Evolutionary conservation across 495 filamentous ascomycete genomes (phyloP), one percentile per base, ranked within the genome.

Genomic region (Sabuloglossum arenarium): DNA sequence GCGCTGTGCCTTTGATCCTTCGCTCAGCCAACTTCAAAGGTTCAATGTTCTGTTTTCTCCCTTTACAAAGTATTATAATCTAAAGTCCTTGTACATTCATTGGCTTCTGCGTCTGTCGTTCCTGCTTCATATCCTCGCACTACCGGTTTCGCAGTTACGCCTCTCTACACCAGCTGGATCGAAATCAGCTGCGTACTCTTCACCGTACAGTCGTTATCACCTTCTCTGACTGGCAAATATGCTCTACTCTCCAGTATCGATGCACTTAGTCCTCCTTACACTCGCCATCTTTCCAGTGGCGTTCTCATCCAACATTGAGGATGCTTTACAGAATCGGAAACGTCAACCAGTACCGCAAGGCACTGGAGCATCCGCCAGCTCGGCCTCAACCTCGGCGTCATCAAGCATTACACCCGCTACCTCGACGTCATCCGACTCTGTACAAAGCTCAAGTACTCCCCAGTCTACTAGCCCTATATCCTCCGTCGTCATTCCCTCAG

Each of bases 311-410:
- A 37, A 58, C 3, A 24, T 58, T 10, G 43, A 58, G 16, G 45
- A 42, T 32, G 56, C 46, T 32, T 51, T 58, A 25, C 29, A 58
- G 11, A 45, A 49, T 6, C 56, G 56, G 10, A 58, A 24, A 0
- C 39, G 16, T 8, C 39, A 28, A 43, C 43, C 6, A 23, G 27
- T 30, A 16, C 14, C 21, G n/a, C n/a, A n/a, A n/a, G 56, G 56
- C 27, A 58, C 56, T 30, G 56, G 56, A 39, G 54, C 27, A 24
- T 54, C 47, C 25, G n/a, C 23, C 25, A 31, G 34, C n/a, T 11
- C 2, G 12, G 23, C 55, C 3, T 6, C 53, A 16, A n/a, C n/a
- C n/a, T n/a, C 39, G 21, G 21, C 53, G 37, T 1, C 30, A 39
- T 23, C 53, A 12, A 39, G 39, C 27, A 3, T 30, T 23, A 1